Evolutionary conservation across 192 early-diverging fungal species (phyloP).

Genomic region (Borealophlyctis nickersoniae): DNA sequence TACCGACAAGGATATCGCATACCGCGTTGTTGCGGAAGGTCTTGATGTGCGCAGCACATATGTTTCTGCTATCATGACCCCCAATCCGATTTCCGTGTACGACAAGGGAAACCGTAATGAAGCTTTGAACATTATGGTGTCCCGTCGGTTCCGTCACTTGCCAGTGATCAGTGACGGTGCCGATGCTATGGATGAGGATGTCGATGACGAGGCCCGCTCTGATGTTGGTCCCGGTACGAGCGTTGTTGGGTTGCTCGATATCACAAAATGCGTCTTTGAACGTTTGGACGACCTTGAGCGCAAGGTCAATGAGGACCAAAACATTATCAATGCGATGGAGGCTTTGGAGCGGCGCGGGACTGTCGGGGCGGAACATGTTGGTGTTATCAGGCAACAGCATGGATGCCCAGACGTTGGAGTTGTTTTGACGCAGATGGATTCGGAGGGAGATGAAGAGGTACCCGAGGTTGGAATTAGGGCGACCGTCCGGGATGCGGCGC

Average conservation of each 20-base stretch:
- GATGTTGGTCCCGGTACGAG: constrained; percentile 23
- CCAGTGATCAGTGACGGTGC: constrained; percentile 41
- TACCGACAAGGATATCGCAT: constrained; percentile 97
- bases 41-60: constrained; percentile 46
- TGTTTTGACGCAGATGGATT: constrained; percentile 55
- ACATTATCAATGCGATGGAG: constrained; percentile 57
- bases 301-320: constrained; percentile 52
- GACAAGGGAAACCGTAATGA: constrained; percentile 46
- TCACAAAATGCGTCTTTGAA: constrained; percentile 58
- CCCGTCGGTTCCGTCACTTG: constrained; percentile 47
- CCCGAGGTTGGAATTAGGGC: constrained; percentile 35
- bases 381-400: constrained; percentile 53
- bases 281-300: constrained; percentile 50
- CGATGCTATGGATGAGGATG: constrained; percentile 25
- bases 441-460: constrained; percentile 24
- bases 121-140: constrained; percentile 49
- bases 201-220: constrained; percentile 13
- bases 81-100: constrained; percentile 84
- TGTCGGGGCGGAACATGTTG: constrained; percentile 37
- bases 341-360: constrained; percentile 47
- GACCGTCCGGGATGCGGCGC: constrained; percentile 45
- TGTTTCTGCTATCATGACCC: constrained; percentile 88
- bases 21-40: constrained; percentile 87
- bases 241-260: constrained; percentile 53
- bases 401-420: constrained; percentile 86